Base-by-base conservation (phyloP, 441 rosid genomes). In the Gossypium davidsonii region DNA sequence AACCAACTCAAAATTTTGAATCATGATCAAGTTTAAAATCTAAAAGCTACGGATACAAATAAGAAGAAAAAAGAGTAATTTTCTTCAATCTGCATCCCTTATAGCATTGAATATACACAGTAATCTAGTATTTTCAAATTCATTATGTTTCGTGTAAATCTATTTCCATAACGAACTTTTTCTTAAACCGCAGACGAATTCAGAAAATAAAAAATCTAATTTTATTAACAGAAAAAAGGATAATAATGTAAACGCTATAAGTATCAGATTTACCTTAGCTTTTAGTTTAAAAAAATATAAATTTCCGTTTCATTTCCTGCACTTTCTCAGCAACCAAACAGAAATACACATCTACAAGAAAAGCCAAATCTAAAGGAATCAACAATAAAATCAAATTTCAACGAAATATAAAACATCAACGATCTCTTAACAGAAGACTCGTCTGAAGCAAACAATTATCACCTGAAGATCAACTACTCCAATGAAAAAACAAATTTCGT, bases 401-500 rank as follows among this genome's bases (percentile, higher is more conserved):
- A 18, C 48, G 8, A 74, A 63, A 25, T 20, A 61, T 6, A n/a
- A 4, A 73, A 51, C 48, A 52, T 1, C 4, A 74, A 61, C 39
- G 39, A 75, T 60, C 64, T 59, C 48, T 25, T 1, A 10, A 21
- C 3, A 14, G 42, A 58, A 71, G 44, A 46, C 85, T 79, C 80
- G 84, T 88, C 89, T 74, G 78, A 26, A 69, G 73, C 62, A 51
- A 51, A 23, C 25, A 49, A 72, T 2, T 7, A 18, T 34, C 60
- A 53, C 23, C 46, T 4, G 58, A 58, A 71, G 48, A 59, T 59
- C 58, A 44, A 67, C 26, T 26, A 5, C 63, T 56, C 63, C 63
- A 56, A 34, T 37, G 44, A 55, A 61, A 20, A 34, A 37, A 37
- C 42, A 65, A 59, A 23, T 39, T 53, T 74, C 73, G 74, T 72